A percentile compares a stretch with the other conserved stretches of the same genome.
phyloP scores from a whole-genome alignment of 352 stramenopile genomes.

The Sclerospora graminicola region DNA sequence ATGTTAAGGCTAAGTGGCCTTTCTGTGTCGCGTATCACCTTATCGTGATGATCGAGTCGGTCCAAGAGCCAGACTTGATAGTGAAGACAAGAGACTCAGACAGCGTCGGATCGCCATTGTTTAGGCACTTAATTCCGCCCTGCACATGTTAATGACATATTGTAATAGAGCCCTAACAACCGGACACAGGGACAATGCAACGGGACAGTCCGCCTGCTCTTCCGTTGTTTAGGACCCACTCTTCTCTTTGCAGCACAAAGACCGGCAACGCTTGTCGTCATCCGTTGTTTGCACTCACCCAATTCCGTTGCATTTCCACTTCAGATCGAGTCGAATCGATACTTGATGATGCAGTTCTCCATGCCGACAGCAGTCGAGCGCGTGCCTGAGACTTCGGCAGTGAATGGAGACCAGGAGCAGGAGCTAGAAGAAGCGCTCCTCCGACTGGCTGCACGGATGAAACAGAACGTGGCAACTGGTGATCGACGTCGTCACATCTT shows the following conservation, averaged over 20 bases:
- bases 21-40: neutral
- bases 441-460: constrained; percentile 64
- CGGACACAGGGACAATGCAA: neutral
- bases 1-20: neutral
- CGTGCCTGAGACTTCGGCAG: constrained; percentile 31
- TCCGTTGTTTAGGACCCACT: neutral
- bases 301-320: neutral
- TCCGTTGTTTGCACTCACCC: neutral
- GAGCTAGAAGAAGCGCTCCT: constrained; percentile 62
- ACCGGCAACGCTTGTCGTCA: neutral
- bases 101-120: neutral
- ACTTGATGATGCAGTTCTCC: constrained; percentile 22
- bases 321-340: neutral
- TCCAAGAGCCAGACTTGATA: neutral
- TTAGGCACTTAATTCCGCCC: neutral
- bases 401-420: constrained; percentile 27
- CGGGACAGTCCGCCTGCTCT: neutral
- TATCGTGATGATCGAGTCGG: neutral
- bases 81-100: neutral
- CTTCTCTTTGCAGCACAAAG: neutral
- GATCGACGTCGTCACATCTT: constrained; percentile 66
- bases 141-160: neutral
- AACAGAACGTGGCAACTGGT: constrained; percentile 66
- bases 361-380: constrained; percentile 42
- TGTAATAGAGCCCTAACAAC: neutral